A percentile compares a stretch with the other conserved stretches of the same genome.
Conservation (phyloP, 2,329 filamentous ascomycete species). For the Harringtonia aguacate region DNA sequence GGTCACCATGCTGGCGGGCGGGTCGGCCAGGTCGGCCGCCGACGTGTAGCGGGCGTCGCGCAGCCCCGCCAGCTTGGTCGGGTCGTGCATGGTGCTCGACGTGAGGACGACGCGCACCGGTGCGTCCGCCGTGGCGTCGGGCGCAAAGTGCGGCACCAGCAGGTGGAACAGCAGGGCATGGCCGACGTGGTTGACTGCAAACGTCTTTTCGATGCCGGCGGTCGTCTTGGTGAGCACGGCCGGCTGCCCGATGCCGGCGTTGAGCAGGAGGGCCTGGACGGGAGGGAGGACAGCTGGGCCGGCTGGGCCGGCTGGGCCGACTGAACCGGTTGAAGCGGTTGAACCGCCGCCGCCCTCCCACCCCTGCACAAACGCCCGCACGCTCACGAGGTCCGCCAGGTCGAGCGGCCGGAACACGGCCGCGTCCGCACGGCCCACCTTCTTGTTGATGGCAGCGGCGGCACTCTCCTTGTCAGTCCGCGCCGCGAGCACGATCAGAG, state of each 20-base stretch:
- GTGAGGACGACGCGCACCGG: conserved; percentile 31
- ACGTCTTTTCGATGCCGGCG: conserved; percentile 35
- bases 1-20: conserved; percentile 2
- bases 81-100: conserved; percentile 35
- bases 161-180: conserved; percentile 30
- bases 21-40: conserved; percentile 5
- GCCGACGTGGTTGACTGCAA: conserved; percentile 38
- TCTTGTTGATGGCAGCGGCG: background rate
- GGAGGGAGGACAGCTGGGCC: background rate
- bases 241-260: conserved; percentile 7
- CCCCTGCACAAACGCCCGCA: conserved; percentile 2
- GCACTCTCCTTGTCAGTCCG: conserved; percentile 2
- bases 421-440: background rate
- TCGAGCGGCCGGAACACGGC: conserved; percentile 4
- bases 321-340: too few relatives aligned
- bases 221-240: background rate
- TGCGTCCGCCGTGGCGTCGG: conserved; percentile 12
- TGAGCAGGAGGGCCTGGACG: conserved; percentile 1
- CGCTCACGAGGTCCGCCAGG: conserved; percentile 1
- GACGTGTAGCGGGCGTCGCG: conserved; percentile 21
- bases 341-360: conserved; percentile 1
- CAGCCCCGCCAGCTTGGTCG: conserved; percentile 27
- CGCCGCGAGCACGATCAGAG: background rate
- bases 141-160: conserved; percentile 27
- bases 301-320: background rate